Evolutionary conservation across 768 basidiomycete species (phyloP), one percentile per base, ranked within the genome.

Genomic region (Trametes cinnabarina): DNA sequence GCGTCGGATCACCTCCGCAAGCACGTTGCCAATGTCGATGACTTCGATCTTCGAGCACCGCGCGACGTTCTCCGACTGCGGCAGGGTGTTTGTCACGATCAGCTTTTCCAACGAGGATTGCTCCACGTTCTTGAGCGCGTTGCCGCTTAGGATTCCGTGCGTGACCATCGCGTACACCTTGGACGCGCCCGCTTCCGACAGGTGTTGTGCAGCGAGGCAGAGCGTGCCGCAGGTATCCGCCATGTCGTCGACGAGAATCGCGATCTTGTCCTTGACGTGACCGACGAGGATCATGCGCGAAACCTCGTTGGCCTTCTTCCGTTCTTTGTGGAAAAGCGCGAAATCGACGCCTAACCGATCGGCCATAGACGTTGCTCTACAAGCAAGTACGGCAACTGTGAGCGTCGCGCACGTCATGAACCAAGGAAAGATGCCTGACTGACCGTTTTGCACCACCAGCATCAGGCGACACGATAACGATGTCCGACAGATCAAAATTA

Each of bases 251-350:
- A 98, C 90, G 26, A 99, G 79, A 57, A 99, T 94, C 52, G 95
- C 97, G 41, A 86, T 81, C 77, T 98, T 94, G 70, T 87, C 94
- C 69, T 84, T 86, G 61, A 95, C 94, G 67, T 93, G 87, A 1
- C 97, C 97, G 43, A 99, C 96, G 50, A 99, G 85, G 55, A 94
- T 84, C 94, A 95, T 94, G 55, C 94, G 85, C 59, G 92, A 94
- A 7, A 96, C 92, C 62, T 93, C 89, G 72, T 95, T 96, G 28
- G 92, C 92, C 75, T 92, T 94, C 78, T 95, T 94, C 60, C 96
- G 90, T 79, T 99, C 97, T 71, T 98, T 95, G 84, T 99, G 97
- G 80, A 98, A 98, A 53, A 99, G 78, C 23, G 97, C 97, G 77
- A 99, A 98, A 69, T 98, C 96, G 57, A 98, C 91, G 50, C 94